A percentile compares a stretch with the other conserved stretches of the same genome.
Conservation (phyloP, 768 basidiomycete species). For the Naematelia aurantialba region DNA sequence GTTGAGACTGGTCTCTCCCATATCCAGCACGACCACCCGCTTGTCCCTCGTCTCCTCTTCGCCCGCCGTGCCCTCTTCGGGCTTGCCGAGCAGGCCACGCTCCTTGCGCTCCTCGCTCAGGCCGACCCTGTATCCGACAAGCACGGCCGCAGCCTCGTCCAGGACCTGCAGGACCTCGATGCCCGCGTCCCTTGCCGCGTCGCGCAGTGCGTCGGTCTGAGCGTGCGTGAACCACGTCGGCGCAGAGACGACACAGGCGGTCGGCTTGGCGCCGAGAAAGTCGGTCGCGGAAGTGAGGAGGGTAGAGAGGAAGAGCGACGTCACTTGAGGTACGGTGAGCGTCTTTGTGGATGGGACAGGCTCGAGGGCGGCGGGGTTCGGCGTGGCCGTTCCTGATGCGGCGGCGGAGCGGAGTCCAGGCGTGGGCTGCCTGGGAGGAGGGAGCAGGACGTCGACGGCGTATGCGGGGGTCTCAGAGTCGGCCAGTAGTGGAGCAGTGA, state of each 20-base stretch:
- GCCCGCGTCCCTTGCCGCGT: conserved; percentile 74
- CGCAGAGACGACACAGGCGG: conserved; percentile 77
- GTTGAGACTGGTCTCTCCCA: conserved; percentile 51
- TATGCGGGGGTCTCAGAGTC: conserved; percentile 64
- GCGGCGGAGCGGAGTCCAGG: conserved; percentile 54
- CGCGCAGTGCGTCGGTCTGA: conserved; percentile 67
- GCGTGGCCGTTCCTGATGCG: conserved; percentile 50
- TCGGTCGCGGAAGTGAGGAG: conserved; percentile 82
- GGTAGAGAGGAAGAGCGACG: conserved; percentile 77
- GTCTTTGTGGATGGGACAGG: conserved; percentile 63
- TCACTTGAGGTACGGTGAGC: conserved; percentile 76
- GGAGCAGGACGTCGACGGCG: conserved; percentile 73
- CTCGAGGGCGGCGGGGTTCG: conserved; percentile 52
- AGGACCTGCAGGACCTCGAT: conserved; percentile 79
- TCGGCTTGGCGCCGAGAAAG: conserved; percentile 71
- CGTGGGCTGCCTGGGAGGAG: conserved; percentile 53
- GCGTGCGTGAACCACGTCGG: conserved; percentile 69
- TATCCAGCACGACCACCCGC: conserved; percentile 50
- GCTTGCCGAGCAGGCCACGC: conserved; percentile 44
- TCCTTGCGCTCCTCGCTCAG: conserved; percentile 47
- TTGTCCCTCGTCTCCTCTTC: conserved; percentile 50
- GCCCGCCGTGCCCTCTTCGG: conserved; percentile 49
- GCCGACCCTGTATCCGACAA: conserved; percentile 53
- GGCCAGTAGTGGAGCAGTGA: conserved; percentile 68
- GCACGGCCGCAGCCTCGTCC: conserved; percentile 77